A percentile compares a stretch with the other conserved stretches of the same genome.
These are phyloP conservation scores for Protea cynaroides DNA, from an alignment of 164 flowering plant genomes.

Conservation along the genomic window DNA sequence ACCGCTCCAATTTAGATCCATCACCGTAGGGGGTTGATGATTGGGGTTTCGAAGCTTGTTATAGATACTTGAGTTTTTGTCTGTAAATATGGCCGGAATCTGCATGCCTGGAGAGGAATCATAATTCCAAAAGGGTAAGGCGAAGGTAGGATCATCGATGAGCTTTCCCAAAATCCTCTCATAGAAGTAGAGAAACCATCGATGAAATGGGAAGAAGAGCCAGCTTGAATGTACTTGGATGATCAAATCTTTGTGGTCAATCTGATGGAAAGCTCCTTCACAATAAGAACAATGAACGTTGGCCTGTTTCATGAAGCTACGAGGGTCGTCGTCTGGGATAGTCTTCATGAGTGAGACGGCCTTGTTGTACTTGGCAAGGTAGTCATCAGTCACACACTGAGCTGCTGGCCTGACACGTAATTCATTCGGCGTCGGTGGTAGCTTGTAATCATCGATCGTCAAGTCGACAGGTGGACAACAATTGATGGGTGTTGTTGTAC, in stretches of 20 bases:
- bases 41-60: constrained; percentile 21
- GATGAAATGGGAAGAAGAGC: constrained; percentile 63
- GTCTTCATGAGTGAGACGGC: constrained; percentile 26
- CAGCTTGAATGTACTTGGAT: constrained; percentile 56
- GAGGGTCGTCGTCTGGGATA: constrained; percentile 44
- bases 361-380: constrained; percentile 19
- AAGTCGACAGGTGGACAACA: constrained; percentile 38
- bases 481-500: constrained; percentile 21
- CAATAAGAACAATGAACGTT: constrained; percentile 71
- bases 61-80: constrained; percentile 32
- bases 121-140: constrained; percentile 67
- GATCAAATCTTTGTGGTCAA: constrained; percentile 35
- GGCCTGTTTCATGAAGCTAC: constrained; percentile 55
- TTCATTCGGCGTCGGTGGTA: constrained; percentile 14
- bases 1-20: constrained; percentile 15
- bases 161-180: constrained; percentile 51
- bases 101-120: constrained; percentile 56
- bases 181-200: constrained; percentile 40
- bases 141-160: constrained; percentile 53
- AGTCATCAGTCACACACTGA: constrained; percentile 12
- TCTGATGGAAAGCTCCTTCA: constrained; percentile 42
- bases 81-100: constrained; percentile 35
- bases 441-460: constrained; percentile 29
- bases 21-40: constrained; percentile 17
- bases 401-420: constrained; percentile 18